Evolutionary conservation across 1,284 basidiomycete species (phyloP), one percentile per base, ranked within the genome.

Genomic region (Rhizoctonia solani): DNA sequence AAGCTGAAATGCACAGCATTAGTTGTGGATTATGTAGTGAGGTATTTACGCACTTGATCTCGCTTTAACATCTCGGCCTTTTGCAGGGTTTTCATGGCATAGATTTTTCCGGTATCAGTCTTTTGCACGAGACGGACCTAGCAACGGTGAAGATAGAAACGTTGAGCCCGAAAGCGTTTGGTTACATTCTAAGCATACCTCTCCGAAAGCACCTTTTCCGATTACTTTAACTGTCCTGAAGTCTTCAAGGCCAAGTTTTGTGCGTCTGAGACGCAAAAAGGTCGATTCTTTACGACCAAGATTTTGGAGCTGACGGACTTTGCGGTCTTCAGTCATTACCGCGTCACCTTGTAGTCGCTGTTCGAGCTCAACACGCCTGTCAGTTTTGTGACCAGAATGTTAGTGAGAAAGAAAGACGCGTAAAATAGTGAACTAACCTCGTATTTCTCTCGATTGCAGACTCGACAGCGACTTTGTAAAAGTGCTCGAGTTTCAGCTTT

Each of bases 21-120:
- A 54, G 37, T 19, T 14, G 65, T 16, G 46, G 49, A 37, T 16
- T 16, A 29, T 39, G 32, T 46, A 44, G 47, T n/a, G 16, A 27
- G 47, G 19, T 1, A 14, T 6, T 44, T 55, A 75, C 85, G 68
- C 67, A 92, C 93, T 84, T 97, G 94, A 77, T 99, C 96, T 75
- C 97, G 94, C 77, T 98, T 97, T 81, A 99, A 89, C 96, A 99
- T 99, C 79, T 99, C 96, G 61, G 90, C 90, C 81, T 99, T 99
- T 77, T 94, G 88, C 75, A 99, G 79, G 70, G 94, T 97, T 84
- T 99, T 99, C 97, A 99, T 99, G 44, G 96, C 96, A 75, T 98
- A 98, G 67, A 99, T 96, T 81, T 96, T 97, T 69, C 92, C 95
- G 9, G 95, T 98, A 77, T 98, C 96, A 53, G 89, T 87, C 80